Base-by-base conservation (phyloP, 2,329 filamentous ascomycete species). In the Fusarium bulbicola region DNA sequence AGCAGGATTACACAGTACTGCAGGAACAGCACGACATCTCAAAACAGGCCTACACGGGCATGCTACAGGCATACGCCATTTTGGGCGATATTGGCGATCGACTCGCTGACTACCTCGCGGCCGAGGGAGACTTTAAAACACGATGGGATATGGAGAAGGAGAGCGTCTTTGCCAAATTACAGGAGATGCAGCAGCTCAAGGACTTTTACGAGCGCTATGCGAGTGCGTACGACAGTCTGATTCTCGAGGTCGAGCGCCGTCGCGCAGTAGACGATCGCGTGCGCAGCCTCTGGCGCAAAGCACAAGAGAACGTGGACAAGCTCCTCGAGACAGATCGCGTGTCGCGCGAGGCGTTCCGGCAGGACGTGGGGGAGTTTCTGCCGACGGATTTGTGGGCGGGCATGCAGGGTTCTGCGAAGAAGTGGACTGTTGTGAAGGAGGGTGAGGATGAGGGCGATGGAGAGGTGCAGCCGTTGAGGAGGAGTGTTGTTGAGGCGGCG, bases 181-280 rank as follows among this genome's bases (percentile, higher is more conserved):
- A 87, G 15, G 94, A 97, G 77, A 92, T 98, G 81, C 90, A 92
- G 58, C 89, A 90, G 28, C 89, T 98, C 76, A 88, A 91, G 16
- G 86, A 89, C n/a, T 94, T 98, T 76, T 98, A 98, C 81, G 92
- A 95, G 68, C 91, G 92, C 24, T 99, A 98, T 77, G 87, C 93
- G 26, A 88, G 90, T 59, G 94, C 95, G 0, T 98, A 99, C 79
- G 92, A 94, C 74, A 91, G 92, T 26, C 85, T 99, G 18, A 88
- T 98, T 30, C 87, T 97, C 3, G 96, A 99, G 81, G 92, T 95
- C 11, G 92, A 92, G 59, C 87, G 96, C 30, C 88, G 96, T 15
- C 90, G 90, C 67, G 85, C 88, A 20, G 90, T 93, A 40, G 93
- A 96, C 77, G 90, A 92, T 37, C 91, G 92, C 70, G 92, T 97